phyloP scores from a whole-genome alignment of 1,284 basidiomycete genomes.

The Trichosporon sp. region DNA sequence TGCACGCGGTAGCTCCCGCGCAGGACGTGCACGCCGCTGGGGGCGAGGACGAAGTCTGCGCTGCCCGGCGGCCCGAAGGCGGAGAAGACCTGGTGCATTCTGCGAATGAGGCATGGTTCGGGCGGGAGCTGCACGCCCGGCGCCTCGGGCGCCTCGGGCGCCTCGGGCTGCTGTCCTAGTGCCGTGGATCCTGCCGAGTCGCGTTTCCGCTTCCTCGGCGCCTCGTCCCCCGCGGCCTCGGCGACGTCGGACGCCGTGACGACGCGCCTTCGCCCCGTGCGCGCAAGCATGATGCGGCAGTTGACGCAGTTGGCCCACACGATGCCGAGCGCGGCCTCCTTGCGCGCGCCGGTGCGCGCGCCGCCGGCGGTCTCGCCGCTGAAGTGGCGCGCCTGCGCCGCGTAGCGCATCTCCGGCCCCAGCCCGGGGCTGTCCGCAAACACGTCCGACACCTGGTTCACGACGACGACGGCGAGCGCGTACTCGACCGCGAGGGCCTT shows the following conservation, averaged over 20 bases:
- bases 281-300: constrained; percentile 69
- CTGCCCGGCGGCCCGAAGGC: constrained; percentile 58
- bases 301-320: constrained; percentile 89
- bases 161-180: background rate
- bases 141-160: too few relatives aligned
- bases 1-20: constrained; percentile 22
- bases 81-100: constrained; percentile 65
- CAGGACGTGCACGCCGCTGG: constrained; percentile 55
- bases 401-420: constrained; percentile 56
- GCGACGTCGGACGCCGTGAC: constrained; percentile 47
- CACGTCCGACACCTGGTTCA: constrained; percentile 81
- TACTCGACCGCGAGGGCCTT: constrained; percentile 63
- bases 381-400: constrained; percentile 71
- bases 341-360: too few relatives aligned
- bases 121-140: constrained; percentile 19
- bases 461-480: constrained; percentile 67
- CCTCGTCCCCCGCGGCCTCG: background rate
- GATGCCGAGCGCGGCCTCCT: constrained; percentile 78
- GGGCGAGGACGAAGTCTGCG: constrained; percentile 67
- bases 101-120: constrained; percentile 48
- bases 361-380: constrained; percentile 56
- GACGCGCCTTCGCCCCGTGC: constrained; percentile 65
- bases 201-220: constrained; percentile 3
- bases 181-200: background rate
- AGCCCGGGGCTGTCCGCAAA: constrained; percentile 46